Evolutionary conservation across 1,139 yeast genomes (phyloP).

Genomic region (Candida sp.): DNA sequence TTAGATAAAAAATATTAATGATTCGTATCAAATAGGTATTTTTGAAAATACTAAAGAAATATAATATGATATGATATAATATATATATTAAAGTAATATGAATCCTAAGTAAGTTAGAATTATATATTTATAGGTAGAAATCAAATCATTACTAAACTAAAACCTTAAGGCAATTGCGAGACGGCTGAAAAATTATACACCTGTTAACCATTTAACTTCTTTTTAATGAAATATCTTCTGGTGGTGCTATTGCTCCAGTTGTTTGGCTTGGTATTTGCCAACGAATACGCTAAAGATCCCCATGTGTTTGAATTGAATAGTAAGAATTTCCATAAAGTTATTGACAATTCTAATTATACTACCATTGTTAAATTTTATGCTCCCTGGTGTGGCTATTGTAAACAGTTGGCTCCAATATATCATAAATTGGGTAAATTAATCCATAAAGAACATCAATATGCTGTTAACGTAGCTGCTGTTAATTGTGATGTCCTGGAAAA

Average conservation of each 20-base stretch:
- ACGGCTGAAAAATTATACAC: neutral
- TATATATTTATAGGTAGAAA: no score
- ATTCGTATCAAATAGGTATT: no score
- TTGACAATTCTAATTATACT: conserved; percentile 69
- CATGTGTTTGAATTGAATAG: conserved; percentile 57
- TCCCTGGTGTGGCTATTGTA: conserved; percentile 94
- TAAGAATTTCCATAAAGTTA: conserved; percentile 59
- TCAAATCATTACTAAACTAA: no score
- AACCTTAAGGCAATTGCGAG: neutral
- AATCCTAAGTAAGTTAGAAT: no score
- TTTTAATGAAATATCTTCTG: neutral
- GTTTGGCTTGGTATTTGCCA: conserved; percentile 5
- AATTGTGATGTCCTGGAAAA: conserved; percentile 76
- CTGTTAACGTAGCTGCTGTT: conserved; percentile 76
- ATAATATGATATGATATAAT: no score
- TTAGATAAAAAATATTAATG: no score
- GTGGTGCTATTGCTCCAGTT: neutral
- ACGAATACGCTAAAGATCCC: conserved; percentile 38
- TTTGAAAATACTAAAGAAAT: no score
- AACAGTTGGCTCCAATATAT: conserved; percentile 53
- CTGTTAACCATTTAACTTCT: no score
- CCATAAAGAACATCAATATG: conserved; percentile 45
- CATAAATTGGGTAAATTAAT: conserved; percentile 61
- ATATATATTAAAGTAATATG: no score
- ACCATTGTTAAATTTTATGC: conserved; percentile 91